Base-by-base conservation (phyloP, 371 early-diverging fungal species). In the Rhizomucor miehei region DNA sequence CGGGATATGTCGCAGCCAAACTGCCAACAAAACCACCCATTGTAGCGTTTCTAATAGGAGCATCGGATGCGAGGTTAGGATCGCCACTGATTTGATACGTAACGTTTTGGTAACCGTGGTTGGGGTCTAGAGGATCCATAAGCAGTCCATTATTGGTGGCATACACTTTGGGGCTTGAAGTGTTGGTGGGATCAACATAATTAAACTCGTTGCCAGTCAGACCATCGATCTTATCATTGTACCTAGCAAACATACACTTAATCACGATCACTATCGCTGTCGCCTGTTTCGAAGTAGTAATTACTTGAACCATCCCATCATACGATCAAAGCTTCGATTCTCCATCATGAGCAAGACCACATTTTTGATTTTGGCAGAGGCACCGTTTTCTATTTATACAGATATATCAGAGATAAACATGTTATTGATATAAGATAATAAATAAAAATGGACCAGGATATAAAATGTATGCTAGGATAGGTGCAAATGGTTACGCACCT, bases 261-360 rank as follows among this genome's bases (percentile, higher is more conserved):
- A n/a, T 17, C 39, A 38, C 39, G 39, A 38, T 41, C 41, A n/a
- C n/a, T n/a, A n/a, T n/a, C n/a, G n/a, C n/a, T n/a, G n/a, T n/a
- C n/a, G n/a, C n/a, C n/a, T n/a, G n/a, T n/a, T n/a, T n/a, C n/a
- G n/a, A 29, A 29, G 29, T 8, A 8, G 8, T 29, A 29, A 5
- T 29, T 68, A 61, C 39, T 63, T 62, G 20, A 67, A 54, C 54
- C 54, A 64, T 1, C 74, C 74, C 54, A 65, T 51, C 51, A 69
- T 62, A 16, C 62, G 61, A 49, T 69, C 69, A 46, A 67, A 73
- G 39, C 64, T 55, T 21, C 70, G 64, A 48, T 73, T 73, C 51
- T 73, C 74, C 61, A 73, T 54, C 38, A 70, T 55, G 14, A 70
- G 44, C 35, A 70, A 35, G 0, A 70, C 70, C 6, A 70, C 66